phyloP scores from a whole-genome alignment of 2,329 filamentous ascomycete species.

The Arthroderma sp. region DNA sequence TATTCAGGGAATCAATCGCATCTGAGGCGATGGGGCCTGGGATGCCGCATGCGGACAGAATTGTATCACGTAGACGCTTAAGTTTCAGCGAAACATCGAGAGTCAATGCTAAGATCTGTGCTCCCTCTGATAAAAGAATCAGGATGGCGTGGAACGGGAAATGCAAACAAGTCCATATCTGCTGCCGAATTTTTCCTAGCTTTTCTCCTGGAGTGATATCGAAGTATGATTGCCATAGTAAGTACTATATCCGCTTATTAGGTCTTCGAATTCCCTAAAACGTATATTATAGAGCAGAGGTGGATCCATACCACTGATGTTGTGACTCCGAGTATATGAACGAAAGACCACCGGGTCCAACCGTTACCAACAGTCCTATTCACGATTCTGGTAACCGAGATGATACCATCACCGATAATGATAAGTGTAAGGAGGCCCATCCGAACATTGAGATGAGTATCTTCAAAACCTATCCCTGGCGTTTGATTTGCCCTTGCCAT shows the following conservation, averaged over 20 bases:
- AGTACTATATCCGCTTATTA: conserved; percentile 25
- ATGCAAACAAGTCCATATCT: conserved; percentile 33
- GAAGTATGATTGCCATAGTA: conserved; percentile 54
- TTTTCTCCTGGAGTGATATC: conserved; percentile 42
- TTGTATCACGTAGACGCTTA: conserved; percentile 29
- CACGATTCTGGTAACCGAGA: conserved; percentile 45
- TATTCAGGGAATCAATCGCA: conserved; percentile 26
- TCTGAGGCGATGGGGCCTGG: conserved; percentile 20
- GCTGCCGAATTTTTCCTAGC: conserved; percentile 46
- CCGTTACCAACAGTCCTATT: conserved; percentile 39
- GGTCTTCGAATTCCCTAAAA: neutral
- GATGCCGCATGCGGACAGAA: conserved; percentile 31
- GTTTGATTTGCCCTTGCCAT: conserved; percentile 45
- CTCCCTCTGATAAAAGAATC: conserved; percentile 53
- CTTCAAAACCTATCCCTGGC: conserved; percentile 47
- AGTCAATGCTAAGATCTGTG: conserved; percentile 44
- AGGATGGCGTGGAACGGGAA: conserved; percentile 30
- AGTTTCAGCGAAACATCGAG: conserved; percentile 34
- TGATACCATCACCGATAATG: conserved; percentile 54
- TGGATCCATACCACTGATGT: conserved; percentile 26
- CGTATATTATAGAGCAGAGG: neutral
- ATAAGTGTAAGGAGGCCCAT: conserved; percentile 54
- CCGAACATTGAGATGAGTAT: conserved; percentile 52
- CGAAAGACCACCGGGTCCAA: conserved; percentile 31
- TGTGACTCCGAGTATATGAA: conserved; percentile 29